Evolutionary conservation across 352 stramenopile species (phyloP).

Genomic region (Phytophthora gonapodyides): DNA sequence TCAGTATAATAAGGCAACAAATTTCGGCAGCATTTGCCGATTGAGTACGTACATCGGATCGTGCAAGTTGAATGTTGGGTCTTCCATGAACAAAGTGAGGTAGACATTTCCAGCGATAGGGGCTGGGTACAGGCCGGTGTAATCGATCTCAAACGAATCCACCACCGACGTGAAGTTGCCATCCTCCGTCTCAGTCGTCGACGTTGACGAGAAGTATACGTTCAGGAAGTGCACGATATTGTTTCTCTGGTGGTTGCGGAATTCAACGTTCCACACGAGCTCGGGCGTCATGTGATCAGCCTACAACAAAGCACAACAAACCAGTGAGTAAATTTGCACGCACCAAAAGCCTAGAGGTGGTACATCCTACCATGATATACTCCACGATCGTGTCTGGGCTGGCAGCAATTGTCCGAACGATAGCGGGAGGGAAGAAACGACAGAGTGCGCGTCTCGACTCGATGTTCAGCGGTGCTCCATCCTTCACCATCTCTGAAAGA

Average conservation of each 20-base stretch:
- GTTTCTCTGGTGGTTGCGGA: conserved; percentile 83
- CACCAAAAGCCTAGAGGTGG: not conserved
- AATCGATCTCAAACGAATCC: conserved; percentile 76
- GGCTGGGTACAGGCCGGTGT: conserved; percentile 66
- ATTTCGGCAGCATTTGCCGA: not conserved
- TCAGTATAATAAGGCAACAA: conserved; percentile 1
- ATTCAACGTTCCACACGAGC: conserved; percentile 93
- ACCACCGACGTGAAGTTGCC: conserved; percentile 48
- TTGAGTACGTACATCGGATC: conserved; percentile 81
- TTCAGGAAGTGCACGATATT: conserved; percentile 79
- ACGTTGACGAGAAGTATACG: conserved; percentile 68
- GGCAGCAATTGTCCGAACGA: conserved; percentile 64
- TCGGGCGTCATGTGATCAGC: conserved; percentile 92
- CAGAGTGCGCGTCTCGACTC: conserved; percentile 59
- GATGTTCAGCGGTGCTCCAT: conserved; percentile 46
- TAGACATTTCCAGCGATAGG: conserved; percentile 90
- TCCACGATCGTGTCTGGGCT: conserved; percentile 54
- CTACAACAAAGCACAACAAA: conserved; percentile 51
- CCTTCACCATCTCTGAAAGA: conserved; percentile 63
- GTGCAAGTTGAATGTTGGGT: conserved; percentile 91
- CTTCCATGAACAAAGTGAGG: conserved; percentile 92
- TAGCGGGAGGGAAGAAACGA: conserved; percentile 69
- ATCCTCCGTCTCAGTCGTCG: conserved; percentile 45
- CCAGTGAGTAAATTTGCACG: not conserved
- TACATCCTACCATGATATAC: conserved; percentile 56